Evolutionary conservation across 768 basidiomycete species (phyloP), one percentile per base, ranked within the genome.

Genomic region (Cubamyces sp.): DNA sequence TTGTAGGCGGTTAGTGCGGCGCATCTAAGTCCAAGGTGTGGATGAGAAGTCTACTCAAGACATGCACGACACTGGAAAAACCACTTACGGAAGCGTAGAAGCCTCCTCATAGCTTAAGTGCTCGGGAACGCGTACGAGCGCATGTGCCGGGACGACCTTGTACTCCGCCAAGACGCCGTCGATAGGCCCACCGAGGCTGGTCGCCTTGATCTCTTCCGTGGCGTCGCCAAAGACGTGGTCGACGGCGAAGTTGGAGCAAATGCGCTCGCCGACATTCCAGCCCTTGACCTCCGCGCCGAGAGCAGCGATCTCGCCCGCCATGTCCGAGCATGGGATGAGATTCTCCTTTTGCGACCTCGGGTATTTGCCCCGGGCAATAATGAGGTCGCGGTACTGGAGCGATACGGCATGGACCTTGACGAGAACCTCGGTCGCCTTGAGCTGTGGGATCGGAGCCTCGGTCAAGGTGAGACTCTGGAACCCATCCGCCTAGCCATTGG

Each of bases 1-100:
- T 83, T 86, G 74, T 87, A 90, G 0, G 88, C 86, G 0, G 87
- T 90, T 55, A 89, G 65, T 3, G 80, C 86, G 5, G 86, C 85
- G 53, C 18, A 30, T 34, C 19, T 30, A 8, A 30, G 28, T 3
- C 28, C 28, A 3, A 8, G 28, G 28, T 3, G 8, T 8, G 28
- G 28, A 30, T 30, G 28, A 30, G 28, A 8, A 30, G 4, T 30
- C 28, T 30, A 30, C 28, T 30, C 28, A 30, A 8, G 8, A 3
- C 28, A 30, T 30, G 28, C 28, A 30, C 28, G 28, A 30, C 8
- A 3, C 28, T 3, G 28, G 8, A 30, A 8, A 8, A 3, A 8
- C 28, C 14, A 73, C 80, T 39, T 67, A 87, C 77, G 87, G 84
- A 5, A 90, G 74, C 23, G 86, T 86, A 0, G 88, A 84, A 0